phyloP scores from a whole-genome alignment of 2,329 filamentous ascomycete genomes.

The Fonsecaea nubica region DNA sequence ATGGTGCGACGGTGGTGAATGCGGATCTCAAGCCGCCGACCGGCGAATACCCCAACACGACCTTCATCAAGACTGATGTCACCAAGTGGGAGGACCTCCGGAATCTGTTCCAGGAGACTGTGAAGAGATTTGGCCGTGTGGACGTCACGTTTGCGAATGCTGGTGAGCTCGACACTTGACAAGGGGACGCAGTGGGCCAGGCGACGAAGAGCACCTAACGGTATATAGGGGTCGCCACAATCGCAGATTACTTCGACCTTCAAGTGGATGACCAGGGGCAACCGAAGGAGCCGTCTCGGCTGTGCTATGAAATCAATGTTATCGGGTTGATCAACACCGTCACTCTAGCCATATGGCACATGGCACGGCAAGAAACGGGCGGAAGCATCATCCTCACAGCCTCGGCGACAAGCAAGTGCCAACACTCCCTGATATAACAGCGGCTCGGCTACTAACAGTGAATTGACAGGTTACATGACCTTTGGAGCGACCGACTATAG shows the following conservation, averaged over 20 bases:
- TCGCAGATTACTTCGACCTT: background rate
- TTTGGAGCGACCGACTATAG: background rate
- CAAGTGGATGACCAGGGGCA: background rate
- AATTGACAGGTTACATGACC: background rate
- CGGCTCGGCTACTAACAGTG: background rate
- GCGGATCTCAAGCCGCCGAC: background rate
- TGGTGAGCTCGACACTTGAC: background rate
- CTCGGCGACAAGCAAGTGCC: background rate
- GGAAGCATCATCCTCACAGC: background rate
- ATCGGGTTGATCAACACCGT: background rate
- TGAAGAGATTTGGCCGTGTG: background rate
- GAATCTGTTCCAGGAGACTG: background rate
- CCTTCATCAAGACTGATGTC: background rate
- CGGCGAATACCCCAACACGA: background rate
- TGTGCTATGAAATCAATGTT: background rate
- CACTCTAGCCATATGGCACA: background rate
- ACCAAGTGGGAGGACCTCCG: background rate
- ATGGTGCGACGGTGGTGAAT: background rate
- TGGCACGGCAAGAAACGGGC: background rate
- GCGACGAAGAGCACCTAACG: no score
- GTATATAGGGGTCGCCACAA: background rate
- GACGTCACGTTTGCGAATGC: background rate
- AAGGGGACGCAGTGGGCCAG: no score
- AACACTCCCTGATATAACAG: background rate
- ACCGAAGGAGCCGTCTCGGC: background rate